Evolutionary conservation across 441 rosid genomes (phyloP), one percentile per base, ranked within the genome.

Genomic region (Pelargonium citronellum): DNA sequence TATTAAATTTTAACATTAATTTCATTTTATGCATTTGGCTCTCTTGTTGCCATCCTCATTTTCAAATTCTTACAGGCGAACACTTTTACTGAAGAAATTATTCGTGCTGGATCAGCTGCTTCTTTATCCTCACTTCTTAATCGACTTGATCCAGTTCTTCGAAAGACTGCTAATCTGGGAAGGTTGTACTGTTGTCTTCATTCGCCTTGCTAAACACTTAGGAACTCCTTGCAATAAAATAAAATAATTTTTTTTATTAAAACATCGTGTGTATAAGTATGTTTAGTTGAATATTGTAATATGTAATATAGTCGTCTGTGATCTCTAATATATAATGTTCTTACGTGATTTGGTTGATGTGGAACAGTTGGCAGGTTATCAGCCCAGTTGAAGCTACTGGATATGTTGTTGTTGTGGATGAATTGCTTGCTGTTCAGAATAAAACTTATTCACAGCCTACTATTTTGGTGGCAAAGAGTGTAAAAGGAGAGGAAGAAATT

Each of bases 81-180:
- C 76, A 83, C 92, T 78, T 95, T 95, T 84, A 92, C 98, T 27
- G 99, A 95, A 83, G 98, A 95, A 84, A 85, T 95, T 61, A 79
- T 92, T 67, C 97, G 99, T 77, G 95, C 95, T 78, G 99, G 99
- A 80, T 92, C 99, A 69, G 99, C 99, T 71, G 99, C 94, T 70
- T 80, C 92, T 62, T 76, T 95, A 71, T 95, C 99, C 58, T 82
- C 83, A 60, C 95, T 91, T 66, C 82, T 92, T 77, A 95, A 92
- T 79, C 87, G 93, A 73, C 93, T 95, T 65, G 96, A 95, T 85
- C 99, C 99, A n/a, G 87, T 92, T 82, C 96, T 95, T 81, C 87
- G 98, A 75, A 78, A 88, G 82, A 89, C 88, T 72, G 97, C 99
- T 57, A 81, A 92, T 83, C 88, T 95, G 77, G 99, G 99, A 82